phyloP scores from a whole-genome alignment of 495 filamentous ascomycete genomes.

The Aspergillus diversus region DNA sequence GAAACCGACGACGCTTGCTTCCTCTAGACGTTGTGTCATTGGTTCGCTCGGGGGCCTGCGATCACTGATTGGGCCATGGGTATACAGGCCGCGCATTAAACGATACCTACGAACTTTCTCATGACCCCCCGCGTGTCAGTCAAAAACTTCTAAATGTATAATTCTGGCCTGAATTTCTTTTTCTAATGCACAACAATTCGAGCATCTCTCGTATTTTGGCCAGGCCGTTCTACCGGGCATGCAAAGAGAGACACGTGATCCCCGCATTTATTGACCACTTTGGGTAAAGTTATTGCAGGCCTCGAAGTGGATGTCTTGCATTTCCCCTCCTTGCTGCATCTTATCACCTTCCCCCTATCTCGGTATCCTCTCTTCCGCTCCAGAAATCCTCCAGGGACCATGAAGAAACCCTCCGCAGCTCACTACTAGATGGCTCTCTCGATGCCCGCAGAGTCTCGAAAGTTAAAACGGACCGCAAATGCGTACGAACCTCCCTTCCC shows the following conservation, averaged over 20 bases:
- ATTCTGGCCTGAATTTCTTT: too few species aligned
- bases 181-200: too few species aligned
- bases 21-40: too few species aligned
- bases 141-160: too few species aligned
- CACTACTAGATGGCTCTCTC: not conserved
- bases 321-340: not conserved
- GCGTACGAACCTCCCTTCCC: conserved; percentile 16
- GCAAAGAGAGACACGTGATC: not conserved
- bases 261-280: not conserved
- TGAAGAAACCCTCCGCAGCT: not conserved
- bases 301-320: not conserved
- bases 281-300: not conserved
- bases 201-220: too few species aligned
- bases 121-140: too few species aligned
- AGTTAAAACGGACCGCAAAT: conserved; percentile 21
- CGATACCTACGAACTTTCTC: too few species aligned
- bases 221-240: not conserved
- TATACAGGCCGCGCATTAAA: too few species aligned
- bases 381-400: not conserved
- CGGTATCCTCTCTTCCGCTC: not conserved
- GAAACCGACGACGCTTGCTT: too few species aligned
- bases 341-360: not conserved
- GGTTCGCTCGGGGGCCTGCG: too few species aligned
- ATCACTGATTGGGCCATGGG: too few species aligned
- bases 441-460: conserved; percentile 15